Evolutionary conservation across 768 basidiomycete genomes (phyloP).

Genomic region (Sutorius australiensis): DNA sequence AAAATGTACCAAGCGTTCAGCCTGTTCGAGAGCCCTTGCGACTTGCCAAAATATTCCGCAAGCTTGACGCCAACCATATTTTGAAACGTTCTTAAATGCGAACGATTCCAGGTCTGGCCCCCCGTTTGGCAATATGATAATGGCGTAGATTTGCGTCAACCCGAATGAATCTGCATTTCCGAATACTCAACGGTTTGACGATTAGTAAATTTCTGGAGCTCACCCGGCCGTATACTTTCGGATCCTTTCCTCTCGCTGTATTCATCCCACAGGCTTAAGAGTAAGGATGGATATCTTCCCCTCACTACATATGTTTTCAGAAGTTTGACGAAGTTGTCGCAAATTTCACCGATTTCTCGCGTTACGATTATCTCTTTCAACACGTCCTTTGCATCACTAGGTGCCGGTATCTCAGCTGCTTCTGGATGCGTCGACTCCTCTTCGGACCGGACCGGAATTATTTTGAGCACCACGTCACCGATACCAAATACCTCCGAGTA

Average conservation of each 20-base stretch:
- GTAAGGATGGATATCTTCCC: slow-evolving; percentile 75
- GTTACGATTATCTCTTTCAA: slow-evolving; percentile 80
- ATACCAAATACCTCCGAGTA: slow-evolving; percentile 96
- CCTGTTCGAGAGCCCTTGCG: slow-evolving; percentile 66
- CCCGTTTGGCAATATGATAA: slow-evolving; percentile 87
- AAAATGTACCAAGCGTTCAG: slow-evolving; percentile 77
- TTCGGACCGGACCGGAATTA: slow-evolving; percentile 72
- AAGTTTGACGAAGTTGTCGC: slow-evolving; percentile 75
- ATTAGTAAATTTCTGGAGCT: slow-evolving; percentile 14
- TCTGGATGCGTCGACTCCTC: slow-evolving; percentile 24
- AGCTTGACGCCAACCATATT: slow-evolving; percentile 81
- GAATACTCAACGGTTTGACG: slow-evolving; percentile 5
- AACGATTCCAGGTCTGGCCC: slow-evolving; percentile 90
- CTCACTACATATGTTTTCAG: slow-evolving; percentile 82
- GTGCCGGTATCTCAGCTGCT: slow-evolving; percentile 55
- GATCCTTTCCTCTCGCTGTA: slow-evolving; percentile 74
- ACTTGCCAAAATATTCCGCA: slow-evolving; percentile 92
- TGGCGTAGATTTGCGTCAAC: slow-evolving; percentile 76
- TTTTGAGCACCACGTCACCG: slow-evolving; percentile 84
- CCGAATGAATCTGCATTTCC: slow-evolving; percentile 61
- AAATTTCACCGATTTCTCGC: slow-evolving; percentile 70
- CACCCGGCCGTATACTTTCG: slow-evolving; percentile 83
- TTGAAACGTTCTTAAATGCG: slow-evolving; percentile 53
- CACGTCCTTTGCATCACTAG: slow-evolving; percentile 70
- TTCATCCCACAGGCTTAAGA: slow-evolving; percentile 85